These are phyloP conservation scores for Annona cherimola DNA, from an alignment of 164 flowering plant species.

Conservation along the genomic window DNA sequence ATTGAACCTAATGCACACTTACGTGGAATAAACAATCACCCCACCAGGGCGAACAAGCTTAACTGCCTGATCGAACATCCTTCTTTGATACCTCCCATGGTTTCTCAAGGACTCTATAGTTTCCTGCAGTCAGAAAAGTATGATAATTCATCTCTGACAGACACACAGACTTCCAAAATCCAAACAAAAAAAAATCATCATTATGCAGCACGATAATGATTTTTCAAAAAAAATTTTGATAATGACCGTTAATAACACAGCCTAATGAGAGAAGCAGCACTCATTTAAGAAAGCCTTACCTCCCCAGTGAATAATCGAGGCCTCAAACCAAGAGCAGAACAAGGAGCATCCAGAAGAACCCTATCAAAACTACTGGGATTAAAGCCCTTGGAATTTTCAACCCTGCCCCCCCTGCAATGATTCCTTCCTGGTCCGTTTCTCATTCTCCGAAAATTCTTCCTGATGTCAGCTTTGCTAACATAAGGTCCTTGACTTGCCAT, in stretches of 20 bases:
- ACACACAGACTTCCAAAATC: neutral
- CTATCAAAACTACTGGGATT: constrained; percentile 77
- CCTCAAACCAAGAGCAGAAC: constrained; percentile 97
- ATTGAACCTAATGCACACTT: constrained; percentile 21
- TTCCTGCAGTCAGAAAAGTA: constrained; percentile 38
- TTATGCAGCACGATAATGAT: neutral
- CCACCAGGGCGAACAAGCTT: constrained; percentile 94
- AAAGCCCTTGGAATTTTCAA: constrained; percentile 76
- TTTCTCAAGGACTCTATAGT: constrained; percentile 68
- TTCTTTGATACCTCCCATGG: constrained; percentile 79
- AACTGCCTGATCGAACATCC: constrained; percentile 97
- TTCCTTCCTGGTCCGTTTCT: constrained; percentile 88
- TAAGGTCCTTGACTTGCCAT: constrained; percentile 28
- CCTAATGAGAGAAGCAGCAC: neutral
- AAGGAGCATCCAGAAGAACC: constrained; percentile 97
- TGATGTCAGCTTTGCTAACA: constrained; percentile 47
- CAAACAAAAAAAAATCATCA: neutral
- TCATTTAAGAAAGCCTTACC: constrained; percentile 31
- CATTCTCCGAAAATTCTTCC: constrained; percentile 46
- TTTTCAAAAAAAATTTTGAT: neutral
- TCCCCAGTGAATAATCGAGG: constrained; percentile 83
- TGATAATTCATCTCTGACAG: neutral
- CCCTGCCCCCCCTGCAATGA: constrained; percentile 63
- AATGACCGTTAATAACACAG: neutral
- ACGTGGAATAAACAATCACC: constrained; percentile 90